Evolutionary conservation across 2,329 filamentous ascomycete species (phyloP), one percentile per base, ranked within the genome.

Genomic region (Berkeleyomyces basicola): DNA sequence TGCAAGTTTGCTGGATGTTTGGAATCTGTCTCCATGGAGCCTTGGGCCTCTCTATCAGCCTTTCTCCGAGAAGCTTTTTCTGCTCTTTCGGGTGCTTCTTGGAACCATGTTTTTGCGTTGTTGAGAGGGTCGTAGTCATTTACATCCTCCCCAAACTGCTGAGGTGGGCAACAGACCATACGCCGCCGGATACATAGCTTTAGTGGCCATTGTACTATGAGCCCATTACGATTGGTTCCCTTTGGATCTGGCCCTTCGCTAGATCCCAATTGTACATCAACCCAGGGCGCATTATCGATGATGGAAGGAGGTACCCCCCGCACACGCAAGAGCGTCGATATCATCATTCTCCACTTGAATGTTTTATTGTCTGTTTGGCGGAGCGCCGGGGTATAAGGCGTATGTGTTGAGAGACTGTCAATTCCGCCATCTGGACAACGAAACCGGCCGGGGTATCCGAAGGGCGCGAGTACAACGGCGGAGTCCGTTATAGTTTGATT

Each of bases 131-230:
- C 80, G 61, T 78, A 75, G 4, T 71, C 74, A 61, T 75, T 69
- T 70, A 33, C 78, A 75, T 39, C 61, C 3, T 40, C 36, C 23
- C 44, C 75, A 74, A 7, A 75, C 64, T 5, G 72, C 43, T 69
- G 74, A 5, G 74, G 71, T n/a, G 70, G 70, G 33, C 75, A 69
- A 9, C 74, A 73, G n/a, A 77, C 70, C 16, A 74, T 70, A 59
- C 74, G 74, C 65, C 78, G 79, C 61, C 78, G 76, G 63, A 81
- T 80, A 66, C 79, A 82, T 1, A 82, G 74, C 16, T 72, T 72
- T 1, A 78, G 74, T 47, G 81, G 81, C 81, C 81, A 83, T 9
- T 78, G 75, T 33, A 82, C 74, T 5, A 73, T 75, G 3, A 75
- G 70, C 2, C 72, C 69, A 2, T 72, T 66, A 7, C 69, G 71